Evolutionary conservation across 2,329 filamentous ascomycete species (phyloP).

Genomic region (Fusarium aywerte): DNA sequence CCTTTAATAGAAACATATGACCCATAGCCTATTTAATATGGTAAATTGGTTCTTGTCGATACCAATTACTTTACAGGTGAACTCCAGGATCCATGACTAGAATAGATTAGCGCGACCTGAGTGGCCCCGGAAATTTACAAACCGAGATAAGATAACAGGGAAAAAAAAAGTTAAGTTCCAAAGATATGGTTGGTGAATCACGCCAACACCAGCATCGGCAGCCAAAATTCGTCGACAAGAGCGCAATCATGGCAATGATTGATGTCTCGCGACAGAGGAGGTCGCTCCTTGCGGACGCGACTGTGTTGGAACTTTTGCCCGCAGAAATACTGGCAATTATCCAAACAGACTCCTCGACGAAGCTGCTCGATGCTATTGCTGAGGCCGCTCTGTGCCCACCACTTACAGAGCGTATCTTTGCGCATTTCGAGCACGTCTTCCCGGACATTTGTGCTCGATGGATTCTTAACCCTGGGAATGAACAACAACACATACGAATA

Average conservation of each 20-base stretch:
- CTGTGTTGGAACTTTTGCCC: conserved; percentile 70
- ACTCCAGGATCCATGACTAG: conserved; percentile 14
- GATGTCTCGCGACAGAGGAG: conserved; percentile 65
- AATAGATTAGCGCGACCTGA: conserved; percentile 19
- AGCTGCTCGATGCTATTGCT: conserved; percentile 78
- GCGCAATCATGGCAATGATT: conserved; percentile 64
- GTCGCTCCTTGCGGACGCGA: conserved; percentile 66
- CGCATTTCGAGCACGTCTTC: conserved; percentile 78
- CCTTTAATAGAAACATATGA: neutral
- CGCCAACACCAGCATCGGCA: conserved; percentile 45
- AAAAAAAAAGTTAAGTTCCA: conserved; percentile 52
- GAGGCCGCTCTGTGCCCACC: conserved; percentile 74
- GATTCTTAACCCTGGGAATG: conserved; percentile 63
- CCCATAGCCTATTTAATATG: neutral
- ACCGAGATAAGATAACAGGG: conserved; percentile 48
- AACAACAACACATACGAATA: conserved; percentile 55
- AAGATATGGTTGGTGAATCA: conserved; percentile 45
- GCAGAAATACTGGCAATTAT: conserved; percentile 76
- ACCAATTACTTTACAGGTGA: conserved; percentile 5
- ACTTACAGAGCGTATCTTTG: conserved; percentile 78
- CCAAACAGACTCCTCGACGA: conserved; percentile 68
- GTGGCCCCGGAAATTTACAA: conserved; percentile 50
- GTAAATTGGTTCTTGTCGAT: conserved; percentile 1
- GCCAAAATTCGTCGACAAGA: conserved; percentile 46
- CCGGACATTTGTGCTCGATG: conserved; percentile 86